A percentile compares a stretch with the other conserved stretches of the same genome.
Evolutionary conservation across 129 eudicot genomes (phyloP).

Genomic region (Chrysanthemum makinoi): DNA sequence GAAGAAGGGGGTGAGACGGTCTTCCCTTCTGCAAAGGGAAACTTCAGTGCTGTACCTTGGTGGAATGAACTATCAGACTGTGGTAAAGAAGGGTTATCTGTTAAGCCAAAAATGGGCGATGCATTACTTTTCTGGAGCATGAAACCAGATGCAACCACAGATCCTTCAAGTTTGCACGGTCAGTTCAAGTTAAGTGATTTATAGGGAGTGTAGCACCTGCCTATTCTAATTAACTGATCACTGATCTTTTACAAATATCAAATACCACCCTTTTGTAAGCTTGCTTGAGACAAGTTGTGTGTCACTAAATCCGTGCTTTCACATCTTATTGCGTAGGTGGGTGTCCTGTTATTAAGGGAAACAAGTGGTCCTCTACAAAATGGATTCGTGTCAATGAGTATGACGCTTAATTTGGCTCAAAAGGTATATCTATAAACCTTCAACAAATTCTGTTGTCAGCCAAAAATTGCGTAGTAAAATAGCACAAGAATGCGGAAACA

Average conservation of each 20-base stretch:
- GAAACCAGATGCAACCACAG: slow-evolving; percentile 13
- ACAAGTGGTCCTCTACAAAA: slow-evolving; percentile 12
- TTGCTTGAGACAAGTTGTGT: background rate
- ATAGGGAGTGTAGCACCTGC: background rate
- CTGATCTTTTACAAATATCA: background rate
- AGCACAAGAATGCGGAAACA: background rate
- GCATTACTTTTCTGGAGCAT: slow-evolving; percentile 19
- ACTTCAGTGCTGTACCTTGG: slow-evolving; percentile 6
- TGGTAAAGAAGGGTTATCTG: slow-evolving; percentile 14
- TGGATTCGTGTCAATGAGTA: slow-evolving; percentile 7
- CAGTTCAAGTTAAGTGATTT: background rate
- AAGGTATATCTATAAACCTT: background rate
- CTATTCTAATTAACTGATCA: background rate
- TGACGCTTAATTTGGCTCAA: background rate
- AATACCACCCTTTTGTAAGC: background rate
- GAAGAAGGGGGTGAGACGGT: slow-evolving; percentile 17
- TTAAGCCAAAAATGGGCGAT: slow-evolving; percentile 16
- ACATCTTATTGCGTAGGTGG: background rate
- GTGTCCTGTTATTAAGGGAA: slow-evolving; percentile 15
- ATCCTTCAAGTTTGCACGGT: slow-evolving; percentile 15
- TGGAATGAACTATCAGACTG: slow-evolving; percentile 7
- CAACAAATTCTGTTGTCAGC: too few species aligned
- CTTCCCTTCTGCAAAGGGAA: slow-evolving; percentile 12
- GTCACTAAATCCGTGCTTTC: background rate
- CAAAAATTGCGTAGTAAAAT: background rate